Evolutionary conservation across 768 basidiomycete genomes (phyloP), one percentile per base, ranked within the genome.

Genomic region (Chalciporus sphaerocephalus): DNA sequence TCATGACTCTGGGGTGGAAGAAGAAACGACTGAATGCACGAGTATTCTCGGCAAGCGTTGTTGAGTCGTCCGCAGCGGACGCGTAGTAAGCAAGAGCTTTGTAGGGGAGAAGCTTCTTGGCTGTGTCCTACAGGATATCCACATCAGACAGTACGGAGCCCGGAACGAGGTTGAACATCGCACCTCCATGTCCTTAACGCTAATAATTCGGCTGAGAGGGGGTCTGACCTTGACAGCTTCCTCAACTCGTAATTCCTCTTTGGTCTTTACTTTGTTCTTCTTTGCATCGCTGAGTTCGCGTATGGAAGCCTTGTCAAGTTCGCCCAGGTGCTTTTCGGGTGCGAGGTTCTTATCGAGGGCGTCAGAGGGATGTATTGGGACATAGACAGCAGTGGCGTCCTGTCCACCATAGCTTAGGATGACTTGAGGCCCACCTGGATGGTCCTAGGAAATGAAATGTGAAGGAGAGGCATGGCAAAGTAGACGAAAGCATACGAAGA

Each of bases 311-410:
- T 68, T 57, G 34, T 80, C 76, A 22, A 95, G 69, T 3, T 71
- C 58, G 1, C 92, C 92, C 10, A 93, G 72, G 61, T 87, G 84
- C 58, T 85, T 88, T 21, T 83, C 80, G 13, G 70, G 66, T 9
- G 83, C 76, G 16, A 92, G 73, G 60, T 85, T 76, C 65, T 79
- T 81, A 40, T 83, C 77, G 38, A 95, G 76, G 16, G 88, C 82
- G 53, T 87, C 85, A 20, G 85, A 80, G 3, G 93, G 83, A 65
- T 97, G 94, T 34, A 96, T 89, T 5, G 87, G 86, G 50, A 85
- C 76, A 59, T 84, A 89, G 4, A 71, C 84, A 6, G 66, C 65
- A 0, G 87, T 89, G n/a, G 90, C 91, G 61, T 93, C 93, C 49
- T 74, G 77, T 8, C 94, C 94, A 8, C 80, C 92, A 56, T 91